Base-by-base conservation (phyloP, 495 filamentous ascomycete species). In the Aspergillus haitiensis region DNA sequence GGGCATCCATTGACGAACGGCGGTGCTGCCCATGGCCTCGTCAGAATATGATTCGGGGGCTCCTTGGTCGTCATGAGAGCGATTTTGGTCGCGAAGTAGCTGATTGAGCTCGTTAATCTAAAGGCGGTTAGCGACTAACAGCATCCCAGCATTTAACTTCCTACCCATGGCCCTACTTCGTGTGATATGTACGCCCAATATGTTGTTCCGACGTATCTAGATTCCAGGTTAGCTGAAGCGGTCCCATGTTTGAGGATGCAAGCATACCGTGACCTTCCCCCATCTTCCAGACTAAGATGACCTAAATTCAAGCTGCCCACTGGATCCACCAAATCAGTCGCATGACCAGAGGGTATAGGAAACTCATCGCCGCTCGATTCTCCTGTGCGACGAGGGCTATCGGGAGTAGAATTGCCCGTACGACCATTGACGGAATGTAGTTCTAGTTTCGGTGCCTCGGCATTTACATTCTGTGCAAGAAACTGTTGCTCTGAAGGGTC, bases 181-280 rank as follows among this genome's bases (percentile, higher is more conserved):
- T 76, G 71, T n/a, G 76, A 77, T 15, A 81, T 78, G 60, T 77
- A 81, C 15, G 78, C 78, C 78, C 78, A 81, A 59, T 78, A 81
- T 27, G 78, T 81, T 7, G 78, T 81, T 45, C 77, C 76, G 31
- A 81, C 77, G 59, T 81, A 81, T 72, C 76, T 81, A 61, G 12
- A 27, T 12, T 52, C n/a, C 42, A n/a, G 42, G 65, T 59, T 66
- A 47, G 48, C 6, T 51, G 1, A 57, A 13, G 48, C n/a, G 2
- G 33, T 40, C 36, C 2, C 7, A 8, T 1, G 11, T 12, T 0
- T 13, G 18, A n/a, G 16, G 8, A 13, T 5, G 13, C 31, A 42
- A 34, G 67, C 74, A 61, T 58, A 77, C 76, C 74, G 73, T 42
- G 76, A 81, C 21, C 69, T 72, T 48, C 74, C 75, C 12, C 75